Conservation (phyloP, 225 moss, liverwort and hornwort genomes). For the Pseudoscleropodium purum region DNA sequence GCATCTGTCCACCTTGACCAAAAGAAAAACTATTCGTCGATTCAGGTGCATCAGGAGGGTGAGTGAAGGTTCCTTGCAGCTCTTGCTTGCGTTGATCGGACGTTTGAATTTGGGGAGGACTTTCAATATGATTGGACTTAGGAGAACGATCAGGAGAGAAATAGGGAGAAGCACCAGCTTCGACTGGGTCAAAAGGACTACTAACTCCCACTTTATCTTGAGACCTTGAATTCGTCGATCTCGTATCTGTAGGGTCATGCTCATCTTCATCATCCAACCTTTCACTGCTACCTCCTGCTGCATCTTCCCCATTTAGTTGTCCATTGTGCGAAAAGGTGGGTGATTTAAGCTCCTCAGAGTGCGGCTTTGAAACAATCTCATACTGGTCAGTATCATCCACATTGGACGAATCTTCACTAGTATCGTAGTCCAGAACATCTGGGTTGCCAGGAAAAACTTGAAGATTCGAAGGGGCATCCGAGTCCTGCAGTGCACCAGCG, state of each 20-base stretch:
- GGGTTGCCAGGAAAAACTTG: constrained; percentile 38
- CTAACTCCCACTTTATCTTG: neutral
- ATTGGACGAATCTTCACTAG: constrained; percentile 69
- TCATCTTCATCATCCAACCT: constrained; percentile 7
- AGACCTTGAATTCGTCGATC: constrained; percentile 1
- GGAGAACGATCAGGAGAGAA: constrained; percentile 17
- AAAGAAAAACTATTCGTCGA: constrained; percentile 22
- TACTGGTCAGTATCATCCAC: constrained; percentile 51
- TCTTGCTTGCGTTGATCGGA: constrained; percentile 17
- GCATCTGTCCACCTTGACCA: constrained; percentile 10
- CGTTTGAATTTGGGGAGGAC: constrained; percentile 9
- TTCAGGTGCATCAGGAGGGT: constrained; percentile 3
- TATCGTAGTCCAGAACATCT: constrained; percentile 48
- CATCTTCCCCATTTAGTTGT: neutral
- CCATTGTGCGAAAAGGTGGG: neutral
- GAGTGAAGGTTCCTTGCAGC: neutral
- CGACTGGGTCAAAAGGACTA: neutral
- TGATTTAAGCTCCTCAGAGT: constrained; percentile 26
- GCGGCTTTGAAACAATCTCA: constrained; percentile 13
- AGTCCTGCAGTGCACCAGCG: neutral
- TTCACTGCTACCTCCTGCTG: neutral
- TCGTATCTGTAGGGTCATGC: constrained; percentile 1
- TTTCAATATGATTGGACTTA: constrained; percentile 14
- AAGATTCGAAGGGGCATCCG: constrained; percentile 18
- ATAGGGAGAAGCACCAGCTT: constrained; percentile 9